Base-by-base conservation (phyloP, 495 filamentous ascomycete species). In the Neurospora terricola region DNA sequence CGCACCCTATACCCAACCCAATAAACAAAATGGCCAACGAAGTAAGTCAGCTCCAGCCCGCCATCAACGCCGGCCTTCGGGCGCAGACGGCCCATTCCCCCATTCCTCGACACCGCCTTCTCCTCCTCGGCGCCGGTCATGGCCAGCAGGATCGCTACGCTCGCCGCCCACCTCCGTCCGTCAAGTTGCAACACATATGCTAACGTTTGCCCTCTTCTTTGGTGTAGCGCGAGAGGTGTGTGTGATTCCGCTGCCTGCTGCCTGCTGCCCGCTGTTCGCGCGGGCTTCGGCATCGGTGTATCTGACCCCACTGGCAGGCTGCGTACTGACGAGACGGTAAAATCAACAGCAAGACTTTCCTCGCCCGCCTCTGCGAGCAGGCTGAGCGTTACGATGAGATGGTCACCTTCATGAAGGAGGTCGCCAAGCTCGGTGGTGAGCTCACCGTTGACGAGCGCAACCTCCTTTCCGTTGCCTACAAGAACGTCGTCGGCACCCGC, bases 351-450 rank as follows among this genome's bases (percentile, higher is more conserved):
- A 98, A 99, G 91, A 99, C 96, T 79, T 99, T 99, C 89, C 93
- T 99, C 82, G 96, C 96, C 81, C 91, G 96, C 87, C 93, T 99
- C 82, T 98, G 96, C 89, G 96, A 99, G 93, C 96, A 99, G 91
- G 96, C 96, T 81, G 96, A 99, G 90, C 96, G 96, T 83, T 99
- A 99, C 84, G 96, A 99, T 93, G 96, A 99, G 87, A 99, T 99
- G 96, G 96, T 99, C 78, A 93, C 91, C 81, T 99, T 93, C 88
- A 99, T 99, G 96, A 99, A 99, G 92, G 94, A 97, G 90, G 96
- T 99, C 82, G 96, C 96, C 83, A 97, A 98, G 95, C 89, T 99
- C 79, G 96, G 94, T 77, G 96, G 96, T 78, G 93, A 96, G 84
- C 92, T 99, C 80, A 92, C 92, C 73, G 96, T 98, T 77, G 96